Percentiles rank a stretch among this genome's conserved stretches.
Evolutionary conservation across 139 green algal genomes (phyloP).

Genomic region (Picochlorum sp.): DNA sequence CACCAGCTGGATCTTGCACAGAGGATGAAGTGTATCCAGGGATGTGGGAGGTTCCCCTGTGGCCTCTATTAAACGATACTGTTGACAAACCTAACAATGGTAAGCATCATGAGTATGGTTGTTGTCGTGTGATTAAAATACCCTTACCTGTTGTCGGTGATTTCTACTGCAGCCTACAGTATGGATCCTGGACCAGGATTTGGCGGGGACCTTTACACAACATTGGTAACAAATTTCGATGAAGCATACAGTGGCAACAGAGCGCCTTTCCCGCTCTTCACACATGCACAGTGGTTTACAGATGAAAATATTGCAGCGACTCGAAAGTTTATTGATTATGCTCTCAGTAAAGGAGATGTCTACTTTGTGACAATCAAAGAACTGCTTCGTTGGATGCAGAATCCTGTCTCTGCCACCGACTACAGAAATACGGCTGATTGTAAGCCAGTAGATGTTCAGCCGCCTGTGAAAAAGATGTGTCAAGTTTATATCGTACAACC

Average conservation of each 20-base stretch:
- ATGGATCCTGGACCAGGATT: conserved; percentile 20
- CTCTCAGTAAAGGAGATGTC: conserved; percentile 9
- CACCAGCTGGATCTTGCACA: neutral
- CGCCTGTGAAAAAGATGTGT: conserved; percentile 2
- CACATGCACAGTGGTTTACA: conserved; percentile 24
- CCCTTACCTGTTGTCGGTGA: neutral
- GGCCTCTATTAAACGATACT: conserved; percentile 4
- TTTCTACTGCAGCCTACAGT: conserved; percentile 3
- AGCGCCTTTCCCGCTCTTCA: conserved; percentile 18
- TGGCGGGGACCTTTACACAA: conserved; percentile 6
- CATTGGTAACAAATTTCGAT: conserved; percentile 18
- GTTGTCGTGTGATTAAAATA: neutral
- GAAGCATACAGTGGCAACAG: conserved; percentile 23
- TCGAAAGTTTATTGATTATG: conserved; percentile 18
- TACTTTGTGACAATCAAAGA: conserved; percentile 24
- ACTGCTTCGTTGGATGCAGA: conserved; percentile 26
- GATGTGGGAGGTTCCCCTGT: conserved; percentile 14
- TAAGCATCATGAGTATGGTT: neutral
- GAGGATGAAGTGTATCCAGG: conserved; percentile 6
- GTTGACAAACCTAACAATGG: conserved; percentile 4
- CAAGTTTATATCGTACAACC: conserved; percentile 14
- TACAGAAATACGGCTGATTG: conserved; percentile 9
- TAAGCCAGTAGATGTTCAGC: conserved; percentile 2
- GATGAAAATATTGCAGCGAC: conserved; percentile 12
- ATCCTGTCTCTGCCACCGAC: conserved; percentile 19